phyloP scores from a whole-genome alignment of 495 filamentous ascomycete species.

The Penicillium samsonianum region DNA sequence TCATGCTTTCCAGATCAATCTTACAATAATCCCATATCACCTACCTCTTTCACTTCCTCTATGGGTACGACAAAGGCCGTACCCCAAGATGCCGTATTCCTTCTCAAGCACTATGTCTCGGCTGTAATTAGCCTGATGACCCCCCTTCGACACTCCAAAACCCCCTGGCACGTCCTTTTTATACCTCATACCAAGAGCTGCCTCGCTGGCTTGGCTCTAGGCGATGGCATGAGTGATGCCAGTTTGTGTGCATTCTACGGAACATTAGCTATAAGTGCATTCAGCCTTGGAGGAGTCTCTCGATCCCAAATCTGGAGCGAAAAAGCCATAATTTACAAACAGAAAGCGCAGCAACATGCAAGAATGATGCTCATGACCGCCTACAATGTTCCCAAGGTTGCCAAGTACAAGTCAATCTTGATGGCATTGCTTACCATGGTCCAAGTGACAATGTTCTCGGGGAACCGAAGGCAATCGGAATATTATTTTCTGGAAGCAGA shows the following conservation, averaged over 20 bases:
- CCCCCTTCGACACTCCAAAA: conserved; percentile 24
- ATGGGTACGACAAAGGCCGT: conserved; percentile 8
- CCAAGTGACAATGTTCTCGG: conserved; percentile 22
- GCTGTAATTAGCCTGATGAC: conserved; percentile 28
- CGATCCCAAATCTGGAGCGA: conserved; percentile 20
- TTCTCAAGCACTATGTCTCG: conserved; percentile 25
- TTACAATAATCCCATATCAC: conserved; percentile 7
- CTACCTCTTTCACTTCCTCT: conserved; percentile 5
- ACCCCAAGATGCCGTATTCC: conserved; percentile 26
- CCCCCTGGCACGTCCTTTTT: conserved; percentile 29
- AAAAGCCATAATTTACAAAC: conserved; percentile 22
- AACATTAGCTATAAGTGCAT: conserved; percentile 28
- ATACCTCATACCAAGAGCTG: conserved; percentile 27
- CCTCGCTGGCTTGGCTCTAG: conserved; percentile 26
- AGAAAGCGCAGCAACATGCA: conserved; percentile 22
- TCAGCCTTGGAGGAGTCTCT: conserved; percentile 24
- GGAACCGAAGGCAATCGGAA: conserved; percentile 21
- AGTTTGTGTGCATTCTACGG: conserved; percentile 25
- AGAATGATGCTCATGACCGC: conserved; percentile 20
- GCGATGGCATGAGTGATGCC: conserved; percentile 23
- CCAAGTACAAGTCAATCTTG: conserved; percentile 34
- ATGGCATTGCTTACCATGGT: conserved; percentile 32
- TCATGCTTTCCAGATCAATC: conserved; percentile 4
- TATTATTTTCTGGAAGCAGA: conserved; percentile 30
- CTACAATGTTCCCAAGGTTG: conserved; percentile 21